These are phyloP conservation scores for Leptographium galeiforme DNA, from an alignment of 2,329 filamentous ascomycete genomes.

Conservation along the genomic window DNA sequence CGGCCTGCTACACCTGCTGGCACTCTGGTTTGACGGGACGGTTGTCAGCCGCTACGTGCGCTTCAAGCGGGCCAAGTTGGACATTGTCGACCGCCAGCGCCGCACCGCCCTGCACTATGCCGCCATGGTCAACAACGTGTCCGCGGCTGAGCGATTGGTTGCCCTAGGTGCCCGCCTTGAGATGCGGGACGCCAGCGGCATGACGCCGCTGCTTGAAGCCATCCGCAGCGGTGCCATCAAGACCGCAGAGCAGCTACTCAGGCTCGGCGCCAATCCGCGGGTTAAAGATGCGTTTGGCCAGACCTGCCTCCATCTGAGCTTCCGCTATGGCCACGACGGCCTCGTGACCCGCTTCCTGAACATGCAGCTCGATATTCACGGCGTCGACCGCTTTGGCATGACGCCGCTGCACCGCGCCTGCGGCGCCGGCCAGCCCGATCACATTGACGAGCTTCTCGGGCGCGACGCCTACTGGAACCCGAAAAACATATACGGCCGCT, in stretches of 20 bases:
- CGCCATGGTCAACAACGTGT: background rate
- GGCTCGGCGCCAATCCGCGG: background rate
- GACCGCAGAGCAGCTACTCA: background rate
- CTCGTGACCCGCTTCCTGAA: background rate
- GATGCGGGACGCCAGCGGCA: background rate
- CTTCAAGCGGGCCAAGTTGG: background rate
- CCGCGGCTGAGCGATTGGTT: background rate
- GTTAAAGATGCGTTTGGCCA: background rate
- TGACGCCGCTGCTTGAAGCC: background rate
- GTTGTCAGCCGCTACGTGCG: background rate
- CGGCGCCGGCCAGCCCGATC: background rate
- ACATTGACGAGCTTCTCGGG: background rate
- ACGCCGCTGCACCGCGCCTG: background rate
- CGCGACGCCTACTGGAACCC: background rate
- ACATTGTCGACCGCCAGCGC: background rate
- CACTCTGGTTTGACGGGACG: background rate
- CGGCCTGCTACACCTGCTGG: background rate
- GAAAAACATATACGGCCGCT: background rate
- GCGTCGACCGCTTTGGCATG: background rate
- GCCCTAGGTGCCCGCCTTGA: background rate
- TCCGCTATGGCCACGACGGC: background rate
- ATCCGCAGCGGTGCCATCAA: background rate
- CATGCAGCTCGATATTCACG: background rate
- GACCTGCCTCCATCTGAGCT: background rate
- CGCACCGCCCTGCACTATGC: background rate